Evolutionary conservation across 306 rosid species (phyloP).

Genomic region (Gastrolobium villosum): DNA sequence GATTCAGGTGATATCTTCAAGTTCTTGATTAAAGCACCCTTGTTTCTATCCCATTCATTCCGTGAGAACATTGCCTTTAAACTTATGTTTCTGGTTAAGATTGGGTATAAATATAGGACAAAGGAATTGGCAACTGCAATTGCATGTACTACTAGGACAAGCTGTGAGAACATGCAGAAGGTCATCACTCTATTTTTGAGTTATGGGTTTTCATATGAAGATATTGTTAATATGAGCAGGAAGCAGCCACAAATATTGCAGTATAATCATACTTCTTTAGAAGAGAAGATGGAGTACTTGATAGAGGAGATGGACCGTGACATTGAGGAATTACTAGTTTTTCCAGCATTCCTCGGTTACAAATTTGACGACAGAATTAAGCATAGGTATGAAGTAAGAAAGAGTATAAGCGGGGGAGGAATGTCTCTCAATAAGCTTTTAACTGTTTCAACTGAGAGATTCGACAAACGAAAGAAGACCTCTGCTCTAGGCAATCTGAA

Average conservation of each 20-base stretch:
- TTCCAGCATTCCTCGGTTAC: conserved; percentile 88
- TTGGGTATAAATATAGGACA: conserved; percentile 74
- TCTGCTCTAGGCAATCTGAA: conserved; percentile 38
- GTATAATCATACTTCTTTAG: conserved; percentile 64
- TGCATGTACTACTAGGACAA: conserved; percentile 71
- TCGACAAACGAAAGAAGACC: conserved; percentile 51
- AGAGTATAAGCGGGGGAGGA: conserved; percentile 54
- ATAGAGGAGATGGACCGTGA: conserved; percentile 78
- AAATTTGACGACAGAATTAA: conserved; percentile 79
- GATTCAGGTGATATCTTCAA: conserved; percentile 66
- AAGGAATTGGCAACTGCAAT: conserved; percentile 71
- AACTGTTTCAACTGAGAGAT: conserved; percentile 66
- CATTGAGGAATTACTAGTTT: conserved; percentile 66
- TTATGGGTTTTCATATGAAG: conserved; percentile 68
- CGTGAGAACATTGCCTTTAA: conserved; percentile 66
- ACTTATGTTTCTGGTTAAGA: conserved; percentile 73
- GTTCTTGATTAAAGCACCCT: conserved; percentile 79
- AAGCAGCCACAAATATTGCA: conserved; percentile 86
- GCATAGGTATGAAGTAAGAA: conserved; percentile 73
- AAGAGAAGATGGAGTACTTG: conserved; percentile 83
- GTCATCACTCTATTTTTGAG: conserved; percentile 67
- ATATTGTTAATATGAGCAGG: conserved; percentile 76
- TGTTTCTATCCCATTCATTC: conserved; percentile 72
- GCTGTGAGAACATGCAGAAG: conserved; percentile 76
- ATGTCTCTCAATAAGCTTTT: conserved; percentile 79